Percentiles rank a stretch among this genome's conserved stretches.
Conservation (phyloP, 2,329 filamentous ascomycete species). For the Chlorencoelia australis region DNA sequence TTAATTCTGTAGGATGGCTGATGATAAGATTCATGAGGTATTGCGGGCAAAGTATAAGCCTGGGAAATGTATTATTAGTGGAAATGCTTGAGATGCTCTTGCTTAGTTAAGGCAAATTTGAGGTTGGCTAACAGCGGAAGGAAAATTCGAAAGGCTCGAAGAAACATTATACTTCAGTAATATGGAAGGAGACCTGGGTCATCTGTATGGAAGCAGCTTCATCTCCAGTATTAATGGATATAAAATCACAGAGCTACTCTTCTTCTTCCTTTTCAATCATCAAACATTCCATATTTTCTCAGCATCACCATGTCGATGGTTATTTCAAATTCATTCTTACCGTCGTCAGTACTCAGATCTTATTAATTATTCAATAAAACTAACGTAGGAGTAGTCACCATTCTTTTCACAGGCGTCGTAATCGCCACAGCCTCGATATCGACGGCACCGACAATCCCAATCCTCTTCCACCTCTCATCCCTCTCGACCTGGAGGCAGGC, state of each 20-base stretch:
- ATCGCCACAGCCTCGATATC: too few species aligned
- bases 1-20: constrained; percentile 4
- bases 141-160: constrained; percentile 1
- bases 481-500: too few species aligned
- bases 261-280: constrained; percentile 2
- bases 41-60: constrained; percentile 7
- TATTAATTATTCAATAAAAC: too few species aligned
- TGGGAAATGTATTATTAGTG: constrained; percentile 5
- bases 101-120: constrained; percentile 6
- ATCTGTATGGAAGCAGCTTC: background rate
- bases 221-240: background rate
- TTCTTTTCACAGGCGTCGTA: too few species aligned
- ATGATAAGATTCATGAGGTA: constrained; percentile 10
- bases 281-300: background rate
- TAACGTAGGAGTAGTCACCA: too few species aligned
- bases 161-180: background rate
- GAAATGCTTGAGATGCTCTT: constrained; percentile 8
- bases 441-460: too few species aligned
- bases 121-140: constrained; percentile 5
- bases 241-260: constrained; percentile 1
- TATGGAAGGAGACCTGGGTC: constrained; percentile 1
- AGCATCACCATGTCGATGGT: background rate
- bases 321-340: too few species aligned
- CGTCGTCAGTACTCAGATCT: too few species aligned
- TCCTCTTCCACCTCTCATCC: too few species aligned